phyloP scores from a whole-genome alignment of 129 eudicot genomes.

The Smallanthus sonchifolius region DNA sequence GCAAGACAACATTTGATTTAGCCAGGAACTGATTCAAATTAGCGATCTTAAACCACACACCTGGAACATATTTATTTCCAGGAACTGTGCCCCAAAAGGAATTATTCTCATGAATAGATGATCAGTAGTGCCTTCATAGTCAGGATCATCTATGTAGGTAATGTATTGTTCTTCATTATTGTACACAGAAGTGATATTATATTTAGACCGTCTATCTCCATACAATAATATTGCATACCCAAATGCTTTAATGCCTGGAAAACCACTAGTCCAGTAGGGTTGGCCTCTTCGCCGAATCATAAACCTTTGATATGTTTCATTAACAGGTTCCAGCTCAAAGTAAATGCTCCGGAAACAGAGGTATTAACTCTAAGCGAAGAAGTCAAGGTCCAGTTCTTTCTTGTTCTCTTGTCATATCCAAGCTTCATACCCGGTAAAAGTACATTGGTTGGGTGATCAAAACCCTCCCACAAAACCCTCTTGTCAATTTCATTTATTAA shows the following conservation, averaged over 20 bases:
- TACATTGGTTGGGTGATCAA: slow-evolving; percentile 32
- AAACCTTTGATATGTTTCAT: background rate
- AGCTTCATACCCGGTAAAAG: slow-evolving; percentile 45
- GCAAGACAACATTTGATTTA: no score
- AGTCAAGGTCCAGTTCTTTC: slow-evolving; percentile 24
- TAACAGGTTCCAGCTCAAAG: slow-evolving; percentile 25
- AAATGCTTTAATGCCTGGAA: background rate
- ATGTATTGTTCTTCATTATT: slow-evolving; percentile 20
- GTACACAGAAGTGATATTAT: slow-evolving; percentile 22
- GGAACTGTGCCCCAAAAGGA: no score
- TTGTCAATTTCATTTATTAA: slow-evolving; percentile 12
- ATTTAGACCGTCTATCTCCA: background rate
- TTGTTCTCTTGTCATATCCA: slow-evolving; percentile 6
- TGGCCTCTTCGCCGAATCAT: slow-evolving; percentile 11
- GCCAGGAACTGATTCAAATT: no score
- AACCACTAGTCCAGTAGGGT: slow-evolving; percentile 28
- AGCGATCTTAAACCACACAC: no score
- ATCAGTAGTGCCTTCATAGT: background rate
- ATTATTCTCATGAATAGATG: no score
- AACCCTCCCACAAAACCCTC: slow-evolving; percentile 36
- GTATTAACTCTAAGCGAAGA: slow-evolving; percentile 21
- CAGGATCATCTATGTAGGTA: background rate
- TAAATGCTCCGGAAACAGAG: slow-evolving; percentile 20
- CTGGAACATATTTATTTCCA: no score
- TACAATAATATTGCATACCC: background rate